Evolutionary conservation across 305 asterid species (phyloP), one percentile per base, ranked within the genome.

Genomic region (Fraxinus nigra): DNA sequence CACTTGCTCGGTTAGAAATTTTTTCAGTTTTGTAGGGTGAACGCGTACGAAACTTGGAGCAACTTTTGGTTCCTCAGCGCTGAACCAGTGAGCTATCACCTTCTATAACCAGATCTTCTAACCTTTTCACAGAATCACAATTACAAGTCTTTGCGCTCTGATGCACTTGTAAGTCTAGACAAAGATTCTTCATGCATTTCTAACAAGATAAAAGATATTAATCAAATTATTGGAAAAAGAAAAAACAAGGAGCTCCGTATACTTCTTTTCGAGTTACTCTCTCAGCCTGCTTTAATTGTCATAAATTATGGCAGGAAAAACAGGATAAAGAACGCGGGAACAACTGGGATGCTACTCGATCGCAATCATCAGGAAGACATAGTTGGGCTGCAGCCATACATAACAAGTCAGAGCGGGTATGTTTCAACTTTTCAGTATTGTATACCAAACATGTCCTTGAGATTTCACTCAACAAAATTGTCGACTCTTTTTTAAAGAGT

Each of bases 371-470:
- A 0, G 80, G 86, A 32, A 86, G 90, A 35, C 87, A 87, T 28
- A 89, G 87, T 59, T 91, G 92, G 24, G 93, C 90, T 56, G 95
- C 94, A 40, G 90, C 88, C 28, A 40, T 84, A 33, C 97, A 93
- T 72, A 93, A 92, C 75, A 93, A 88, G 74, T 93, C 97, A 33
- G 96, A 92, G 82, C 80, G 94, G 92, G 96, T 92, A 91, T 1
- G 70, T 61, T 13, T 1, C 13, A 61, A 20, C 14, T 2, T 0
- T 20, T n/a, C 11, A 20, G 0, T 61, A 61, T 5, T 7, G 1
- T 61, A 5, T 51, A 51, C 22, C 8, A 16, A 51, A 51, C 8
- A 5, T 51, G 63, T 16, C 63, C 1, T 5, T 16, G 16, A 51
- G 0, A 22, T 16, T 51, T 3, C 22, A 14, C 14, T 48, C 14